Percentiles rank a stretch among this genome's conserved stretches.
Conservation (phyloP, 225 moss, liverwort and hornwort genomes). For the Bryoerythrophyllum caledonicum region DNA sequence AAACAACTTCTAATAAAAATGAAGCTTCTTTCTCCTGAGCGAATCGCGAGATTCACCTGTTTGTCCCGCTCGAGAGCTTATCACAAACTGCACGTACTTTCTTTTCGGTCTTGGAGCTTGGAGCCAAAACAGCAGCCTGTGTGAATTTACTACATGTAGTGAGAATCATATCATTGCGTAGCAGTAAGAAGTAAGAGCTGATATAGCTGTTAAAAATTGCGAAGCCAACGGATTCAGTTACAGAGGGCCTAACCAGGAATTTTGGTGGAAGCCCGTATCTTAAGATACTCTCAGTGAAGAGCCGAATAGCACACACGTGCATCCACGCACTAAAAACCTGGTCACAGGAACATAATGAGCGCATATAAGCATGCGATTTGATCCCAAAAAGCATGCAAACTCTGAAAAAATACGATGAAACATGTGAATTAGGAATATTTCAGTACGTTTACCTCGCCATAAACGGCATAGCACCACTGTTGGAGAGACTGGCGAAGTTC, state of each 20-base stretch:
- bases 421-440: not conserved
- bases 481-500: constrained; percentile 73
- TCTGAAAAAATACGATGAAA: not conserved
- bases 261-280: constrained; percentile 95
- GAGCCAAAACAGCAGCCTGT: constrained; percentile 89
- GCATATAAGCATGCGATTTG: constrained; percentile 13
- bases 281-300: constrained; percentile 93
- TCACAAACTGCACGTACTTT: constrained; percentile 81
- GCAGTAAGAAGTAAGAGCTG: not conserved
- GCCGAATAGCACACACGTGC: constrained; percentile 91
- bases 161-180: constrained; percentile 9
- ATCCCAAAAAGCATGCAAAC: not conserved
- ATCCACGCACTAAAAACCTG: constrained; percentile 96
- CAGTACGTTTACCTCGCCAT: constrained; percentile 71
- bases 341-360: constrained; percentile 11
- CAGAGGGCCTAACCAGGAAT: constrained; percentile 65
- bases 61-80: constrained; percentile 60
- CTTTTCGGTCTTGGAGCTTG: constrained; percentile 76
- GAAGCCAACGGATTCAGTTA: not conserved
- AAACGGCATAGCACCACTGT: constrained; percentile 96
- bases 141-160: constrained; percentile 2
- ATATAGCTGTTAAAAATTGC: constrained; percentile 13
- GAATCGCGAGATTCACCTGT: constrained; percentile 47
- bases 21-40: not conserved
- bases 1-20: not conserved